These are phyloP conservation scores for Yarrowia divulgata DNA, from an alignment of 805 yeast species.

Conservation along the genomic window DNA sequence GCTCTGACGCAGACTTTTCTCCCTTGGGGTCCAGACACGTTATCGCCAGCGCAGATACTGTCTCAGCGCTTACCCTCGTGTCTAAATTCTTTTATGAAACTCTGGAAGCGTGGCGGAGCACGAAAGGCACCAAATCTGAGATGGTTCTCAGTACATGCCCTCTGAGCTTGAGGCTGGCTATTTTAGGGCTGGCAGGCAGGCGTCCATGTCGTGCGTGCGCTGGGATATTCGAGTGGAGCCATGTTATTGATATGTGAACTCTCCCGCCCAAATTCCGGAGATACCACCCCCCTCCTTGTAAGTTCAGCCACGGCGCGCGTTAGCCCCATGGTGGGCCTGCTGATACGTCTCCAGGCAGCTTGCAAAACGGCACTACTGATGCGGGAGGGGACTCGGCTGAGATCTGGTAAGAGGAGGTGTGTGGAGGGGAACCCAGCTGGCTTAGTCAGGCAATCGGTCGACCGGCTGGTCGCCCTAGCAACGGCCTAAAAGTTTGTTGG, in stretches of 20 bases:
- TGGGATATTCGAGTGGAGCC: conserved; percentile 3
- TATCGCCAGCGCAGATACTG: background rate
- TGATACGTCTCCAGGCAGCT: background rate
- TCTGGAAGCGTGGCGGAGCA: conserved; percentile 13
- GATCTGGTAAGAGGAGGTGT: background rate
- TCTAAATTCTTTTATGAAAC: background rate
- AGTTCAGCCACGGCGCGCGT: conserved; percentile 12
- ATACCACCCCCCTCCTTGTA: background rate
- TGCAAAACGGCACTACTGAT: background rate
- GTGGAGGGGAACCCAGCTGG: background rate
- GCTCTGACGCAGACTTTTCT: background rate
- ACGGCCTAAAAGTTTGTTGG: conserved; percentile 2
- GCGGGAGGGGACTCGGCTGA: background rate
- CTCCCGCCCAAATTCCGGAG: conserved; percentile 25
- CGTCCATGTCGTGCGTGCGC: background rate
- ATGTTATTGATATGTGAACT: background rate
- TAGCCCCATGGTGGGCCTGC: background rate
- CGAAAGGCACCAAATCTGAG: conserved; percentile 10
- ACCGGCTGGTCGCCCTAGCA: conserved; percentile 4
- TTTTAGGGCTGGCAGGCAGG: background rate
- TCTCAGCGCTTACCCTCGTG: background rate
- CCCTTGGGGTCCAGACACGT: background rate
- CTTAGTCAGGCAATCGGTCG: background rate
- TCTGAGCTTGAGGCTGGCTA: background rate
- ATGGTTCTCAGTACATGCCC: conserved; percentile 25